Conservation (phyloP, 495 filamentous ascomycete species). For the Hyaloscypha variabilis region DNA sequence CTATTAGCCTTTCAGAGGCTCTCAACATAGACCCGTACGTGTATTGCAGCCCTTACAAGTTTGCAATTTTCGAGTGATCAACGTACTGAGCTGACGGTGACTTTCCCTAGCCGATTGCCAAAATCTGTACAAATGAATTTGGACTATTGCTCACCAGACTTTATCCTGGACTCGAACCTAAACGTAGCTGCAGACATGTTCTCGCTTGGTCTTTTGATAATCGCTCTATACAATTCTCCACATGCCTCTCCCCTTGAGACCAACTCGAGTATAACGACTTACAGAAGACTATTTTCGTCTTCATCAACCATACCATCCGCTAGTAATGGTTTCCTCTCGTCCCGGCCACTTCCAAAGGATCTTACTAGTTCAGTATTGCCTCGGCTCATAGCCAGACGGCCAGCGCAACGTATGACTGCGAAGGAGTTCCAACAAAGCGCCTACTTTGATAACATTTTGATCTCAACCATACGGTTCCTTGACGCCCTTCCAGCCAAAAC, state of each 20-base stretch:
- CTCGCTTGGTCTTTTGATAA: constrained; percentile 83
- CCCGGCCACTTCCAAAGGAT: constrained; percentile 77
- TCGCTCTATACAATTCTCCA: constrained; percentile 91
- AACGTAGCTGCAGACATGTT: constrained; percentile 85
- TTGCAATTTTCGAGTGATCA: too few species aligned
- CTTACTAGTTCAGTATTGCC: constrained; percentile 75
- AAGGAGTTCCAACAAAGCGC: constrained; percentile 90
- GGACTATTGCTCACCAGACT: constrained; percentile 93
- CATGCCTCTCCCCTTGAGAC: constrained; percentile 84
- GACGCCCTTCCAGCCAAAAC: constrained; percentile 91
- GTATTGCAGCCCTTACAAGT: neutral
- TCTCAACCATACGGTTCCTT: constrained; percentile 93
- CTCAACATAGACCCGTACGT: constrained; percentile 72
- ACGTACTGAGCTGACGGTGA: neutral
- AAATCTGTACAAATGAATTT: constrained; percentile 83
- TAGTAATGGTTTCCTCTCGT: constrained; percentile 81
- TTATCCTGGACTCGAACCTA: constrained; percentile 84
- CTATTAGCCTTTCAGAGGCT: constrained; percentile 81
- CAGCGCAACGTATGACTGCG: constrained; percentile 84
- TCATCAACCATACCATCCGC: constrained; percentile 75
- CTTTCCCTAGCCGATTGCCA: constrained; percentile 58
- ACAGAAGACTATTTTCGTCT: constrained; percentile 78
- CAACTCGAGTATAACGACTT: constrained; percentile 73
- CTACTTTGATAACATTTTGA: constrained; percentile 95
- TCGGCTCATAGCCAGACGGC: constrained; percentile 79